phyloP scores from a whole-genome alignment of 1,139 yeast species.

The Saccharomycopsis crataegensis region DNA sequence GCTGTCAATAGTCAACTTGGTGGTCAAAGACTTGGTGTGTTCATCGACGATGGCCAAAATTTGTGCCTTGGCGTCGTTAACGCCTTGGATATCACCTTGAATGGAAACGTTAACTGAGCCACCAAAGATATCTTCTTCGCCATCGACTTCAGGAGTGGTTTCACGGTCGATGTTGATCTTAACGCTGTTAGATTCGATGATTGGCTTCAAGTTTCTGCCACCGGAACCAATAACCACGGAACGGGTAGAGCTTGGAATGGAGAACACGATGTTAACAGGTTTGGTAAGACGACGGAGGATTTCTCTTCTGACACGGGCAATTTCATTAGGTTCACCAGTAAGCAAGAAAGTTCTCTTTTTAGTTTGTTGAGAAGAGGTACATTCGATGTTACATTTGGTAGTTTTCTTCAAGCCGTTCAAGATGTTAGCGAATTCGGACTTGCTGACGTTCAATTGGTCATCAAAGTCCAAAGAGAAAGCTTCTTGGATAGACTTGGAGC shows the following conservation, averaged over 20 bases:
- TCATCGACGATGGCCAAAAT: constrained; percentile 71
- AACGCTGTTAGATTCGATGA: constrained; percentile 63
- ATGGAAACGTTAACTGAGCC: constrained; percentile 53
- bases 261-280: constrained; percentile 54
- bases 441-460: constrained; percentile 52
- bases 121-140: constrained; percentile 41
- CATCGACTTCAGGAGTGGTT: constrained; percentile 24
- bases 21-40: constrained; percentile 53
- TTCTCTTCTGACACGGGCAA: constrained; percentile 66
- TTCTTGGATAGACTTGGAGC: constrained; percentile 53
- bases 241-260: constrained; percentile 73
- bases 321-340: constrained; percentile 66
- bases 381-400: constrained; percentile 67
- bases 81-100: constrained; percentile 84
- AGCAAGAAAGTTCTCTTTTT: constrained; percentile 82
- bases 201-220: constrained; percentile 77
- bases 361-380: constrained; percentile 70
- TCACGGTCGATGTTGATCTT: constrained; percentile 65
- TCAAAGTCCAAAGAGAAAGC: constrained; percentile 65
- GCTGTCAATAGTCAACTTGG: constrained; percentile 42
- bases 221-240: constrained; percentile 83
- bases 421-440: constrained; percentile 59
- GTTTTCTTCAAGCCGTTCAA: constrained; percentile 54
- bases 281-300: constrained; percentile 72
- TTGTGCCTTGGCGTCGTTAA: constrained; percentile 61